phyloP scores from a whole-genome alignment of 495 filamentous ascomycete species.

The Xylaria palmicola region DNA sequence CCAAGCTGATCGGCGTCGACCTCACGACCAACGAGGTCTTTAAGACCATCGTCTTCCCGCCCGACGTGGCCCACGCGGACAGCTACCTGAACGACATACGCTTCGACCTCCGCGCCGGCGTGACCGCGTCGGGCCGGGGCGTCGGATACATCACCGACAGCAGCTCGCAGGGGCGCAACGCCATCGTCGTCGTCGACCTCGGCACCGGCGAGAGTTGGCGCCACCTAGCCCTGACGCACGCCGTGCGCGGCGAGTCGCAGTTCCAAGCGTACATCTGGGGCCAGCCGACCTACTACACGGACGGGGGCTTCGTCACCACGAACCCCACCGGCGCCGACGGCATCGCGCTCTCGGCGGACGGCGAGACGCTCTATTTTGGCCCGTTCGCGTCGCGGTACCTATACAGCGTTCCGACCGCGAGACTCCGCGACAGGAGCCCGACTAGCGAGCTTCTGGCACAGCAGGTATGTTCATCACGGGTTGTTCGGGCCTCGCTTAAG shows the following conservation, averaged over 20 bases:
- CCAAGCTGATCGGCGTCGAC: constrained; percentile 40
- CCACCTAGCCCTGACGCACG: constrained; percentile 33
- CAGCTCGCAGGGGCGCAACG: constrained; percentile 40
- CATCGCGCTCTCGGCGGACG: constrained; percentile 38
- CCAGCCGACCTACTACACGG: constrained; percentile 31
- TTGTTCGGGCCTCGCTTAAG: not conserved
- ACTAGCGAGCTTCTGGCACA: constrained; percentile 31
- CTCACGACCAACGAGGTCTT: constrained; percentile 36
- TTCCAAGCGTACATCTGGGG: constrained; percentile 47
- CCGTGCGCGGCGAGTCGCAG: constrained; percentile 35
- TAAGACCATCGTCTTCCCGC: constrained; percentile 36
- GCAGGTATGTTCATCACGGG: constrained; percentile 1
- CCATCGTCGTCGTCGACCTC: constrained; percentile 45
- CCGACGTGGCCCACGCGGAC: constrained; percentile 37
- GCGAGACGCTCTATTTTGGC: constrained; percentile 37
- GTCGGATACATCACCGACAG: constrained; percentile 43
- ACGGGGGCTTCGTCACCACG: constrained; percentile 21
- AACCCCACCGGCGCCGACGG: constrained; percentile 38
- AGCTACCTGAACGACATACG: constrained; percentile 44
- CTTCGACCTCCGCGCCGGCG: constrained; percentile 39
- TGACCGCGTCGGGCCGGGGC: constrained; percentile 34
- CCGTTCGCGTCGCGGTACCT: constrained; percentile 34
- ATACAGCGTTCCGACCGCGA: constrained; percentile 34
- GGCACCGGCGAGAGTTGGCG: constrained; percentile 42
- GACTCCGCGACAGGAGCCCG: constrained; percentile 25